Evolutionary conservation across 2,329 filamentous ascomycete genomes (phyloP).

Genomic region (Diaporthe capsici): DNA sequence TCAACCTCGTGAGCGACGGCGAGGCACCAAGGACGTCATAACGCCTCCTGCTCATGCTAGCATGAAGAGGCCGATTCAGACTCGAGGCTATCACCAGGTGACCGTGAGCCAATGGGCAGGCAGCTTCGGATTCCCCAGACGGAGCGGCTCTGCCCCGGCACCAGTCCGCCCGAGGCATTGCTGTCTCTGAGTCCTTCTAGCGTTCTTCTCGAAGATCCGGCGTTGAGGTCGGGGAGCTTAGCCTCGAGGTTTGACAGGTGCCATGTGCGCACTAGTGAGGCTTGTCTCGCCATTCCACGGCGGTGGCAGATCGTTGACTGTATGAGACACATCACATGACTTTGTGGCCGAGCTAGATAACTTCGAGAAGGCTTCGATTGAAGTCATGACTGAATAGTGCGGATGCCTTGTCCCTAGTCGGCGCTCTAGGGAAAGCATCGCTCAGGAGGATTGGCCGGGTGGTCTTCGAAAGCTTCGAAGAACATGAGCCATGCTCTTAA

Average conservation of each 20-base stretch:
- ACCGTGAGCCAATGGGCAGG: background rate
- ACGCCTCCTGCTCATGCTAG: background rate
- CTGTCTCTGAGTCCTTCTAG: background rate
- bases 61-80: no score
- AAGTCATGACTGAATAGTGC: background rate
- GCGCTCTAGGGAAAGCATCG: background rate
- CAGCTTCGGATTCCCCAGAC: background rate
- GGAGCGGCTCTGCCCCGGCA: background rate
- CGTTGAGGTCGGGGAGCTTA: background rate
- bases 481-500: no score
- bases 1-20: background rate
- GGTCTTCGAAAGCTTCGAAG: background rate
- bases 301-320: background rate
- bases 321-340: conserved; percentile 3
- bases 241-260: conserved; percentile 8
- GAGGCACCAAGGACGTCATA: background rate
- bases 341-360: background rate
- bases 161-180: background rate
- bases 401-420: background rate
- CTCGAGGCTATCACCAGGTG: conserved; percentile 5
- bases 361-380: background rate
- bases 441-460: background rate
- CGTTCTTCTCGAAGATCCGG: background rate
- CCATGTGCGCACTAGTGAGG: background rate
- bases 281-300: background rate